Evolutionary conservation across 2,329 filamentous ascomycete genomes (phyloP), one percentile per base, ranked within the genome.

Genomic region (Aspergillus sergii): DNA sequence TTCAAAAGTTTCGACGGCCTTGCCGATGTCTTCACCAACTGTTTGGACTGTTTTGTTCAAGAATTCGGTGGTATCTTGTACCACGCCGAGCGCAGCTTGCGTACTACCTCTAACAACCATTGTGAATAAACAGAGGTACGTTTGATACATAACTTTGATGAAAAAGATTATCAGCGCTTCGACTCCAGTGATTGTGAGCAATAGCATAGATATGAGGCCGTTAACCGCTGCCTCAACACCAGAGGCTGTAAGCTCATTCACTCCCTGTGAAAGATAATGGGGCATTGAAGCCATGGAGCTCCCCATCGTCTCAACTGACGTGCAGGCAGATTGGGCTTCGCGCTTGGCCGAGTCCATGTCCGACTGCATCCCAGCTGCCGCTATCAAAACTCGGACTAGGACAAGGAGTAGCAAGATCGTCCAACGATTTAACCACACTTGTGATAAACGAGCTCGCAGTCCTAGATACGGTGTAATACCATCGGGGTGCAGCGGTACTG

Each of bases 261-360:
- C 89, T 60, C 95, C 95, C 58, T 86, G 83, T 2, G 94, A 91
- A 75, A 98, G 89, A 80, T 97, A 98, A 79, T 97, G 91, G 62
- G 95, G 95, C 93, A 98, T 97, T 43, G 95, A 98, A 45, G 94
- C 95, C 92, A 99, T 94, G 64, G 93, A 87, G 76, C 93, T 97
- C 66, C 94, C 95, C 70, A 96, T 88, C 69, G 92, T 92, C 81
- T 99, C 94, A 55, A 98, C 94, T 76, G 91, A 91, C 62, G 89
- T 93, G 78, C 95, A 99, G 67, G 94, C 93, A 58, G 92, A 90
- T 59, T 97, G 86, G 28, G 95, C 94, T 82, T 97, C 89, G 61
- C 82, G 79, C 76, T 93, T 90, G 55, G 95, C 94, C 61, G 89
- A 88, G 59, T 80, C 87, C 67, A 98, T 86, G 74, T 94, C 89